These are phyloP conservation scores for Echinosophora koreensis DNA, from an alignment of 306 rosid genomes.

Conservation along the genomic window DNA sequence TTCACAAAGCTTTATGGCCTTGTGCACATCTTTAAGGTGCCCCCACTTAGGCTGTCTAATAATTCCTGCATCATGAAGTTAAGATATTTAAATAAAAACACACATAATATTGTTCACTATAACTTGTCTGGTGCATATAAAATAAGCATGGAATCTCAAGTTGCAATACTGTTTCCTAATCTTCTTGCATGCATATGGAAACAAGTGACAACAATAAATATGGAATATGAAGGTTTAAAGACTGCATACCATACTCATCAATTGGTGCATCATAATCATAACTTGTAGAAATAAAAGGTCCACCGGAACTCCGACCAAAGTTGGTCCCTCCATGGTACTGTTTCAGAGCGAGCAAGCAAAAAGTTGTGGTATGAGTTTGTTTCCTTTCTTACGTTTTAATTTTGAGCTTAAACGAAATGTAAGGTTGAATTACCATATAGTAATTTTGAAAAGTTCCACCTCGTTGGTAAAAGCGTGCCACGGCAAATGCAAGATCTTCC, in stretches of 20 bases:
- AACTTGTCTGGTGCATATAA: background rate
- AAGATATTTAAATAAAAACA: conserved; percentile 7
- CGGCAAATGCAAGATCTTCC: conserved; percentile 92
- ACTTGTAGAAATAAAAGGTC: conserved; percentile 88
- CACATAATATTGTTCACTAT: background rate
- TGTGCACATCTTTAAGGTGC: conserved; percentile 90
- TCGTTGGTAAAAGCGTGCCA: conserved; percentile 87
- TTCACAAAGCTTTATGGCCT: conserved; percentile 88
- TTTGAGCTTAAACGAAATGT: conserved; percentile 19
- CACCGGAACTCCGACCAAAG: conserved; percentile 80
- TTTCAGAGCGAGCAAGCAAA: conserved; percentile 47
- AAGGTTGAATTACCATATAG: conserved; percentile 75
- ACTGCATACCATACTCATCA: conserved; percentile 89
- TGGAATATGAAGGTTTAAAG: conserved; percentile 25
- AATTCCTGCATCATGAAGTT: conserved; percentile 65
- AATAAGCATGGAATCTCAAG: conserved; percentile 1
- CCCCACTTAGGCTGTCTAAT: conserved; percentile 97
- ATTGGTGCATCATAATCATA: conserved; percentile 97
- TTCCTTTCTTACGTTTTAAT: background rate
- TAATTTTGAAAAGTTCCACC: conserved; percentile 97
- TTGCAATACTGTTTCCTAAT: conserved; percentile 17
- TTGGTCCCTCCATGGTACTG: conserved; percentile 99
- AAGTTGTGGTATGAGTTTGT: conserved; percentile 28
- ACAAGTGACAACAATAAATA: conserved; percentile 9
- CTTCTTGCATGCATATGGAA: background rate